Conservation (phyloP, 2,329 filamentous ascomycete species). For the Pestalotiopsis sp. region DNA sequence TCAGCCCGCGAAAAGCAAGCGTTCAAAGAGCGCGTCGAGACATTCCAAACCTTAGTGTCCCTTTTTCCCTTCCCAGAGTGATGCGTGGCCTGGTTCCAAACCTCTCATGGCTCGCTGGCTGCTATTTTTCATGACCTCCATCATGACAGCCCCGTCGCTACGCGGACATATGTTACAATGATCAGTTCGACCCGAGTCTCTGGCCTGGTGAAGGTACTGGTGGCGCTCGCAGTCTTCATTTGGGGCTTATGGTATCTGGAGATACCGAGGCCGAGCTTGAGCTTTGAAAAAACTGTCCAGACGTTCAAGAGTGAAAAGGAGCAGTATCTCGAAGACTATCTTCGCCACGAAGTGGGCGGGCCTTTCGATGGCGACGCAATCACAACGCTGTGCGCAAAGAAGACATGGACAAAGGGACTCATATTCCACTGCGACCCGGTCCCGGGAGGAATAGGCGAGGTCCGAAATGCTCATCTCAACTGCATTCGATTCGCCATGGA, state of each 20-base stretch:
- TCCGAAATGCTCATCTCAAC: slow-evolving; percentile 44
- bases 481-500: slow-evolving; percentile 48
- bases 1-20: background rate
- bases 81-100: background rate
- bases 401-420: slow-evolving; percentile 39
- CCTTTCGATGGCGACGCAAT: slow-evolving; percentile 31
- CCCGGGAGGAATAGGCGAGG: slow-evolving; percentile 42
- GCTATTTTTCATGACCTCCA: background rate
- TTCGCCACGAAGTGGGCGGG: slow-evolving; percentile 33
- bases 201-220: slow-evolving; percentile 24
- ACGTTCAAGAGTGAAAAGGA: slow-evolving; percentile 31
- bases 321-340: slow-evolving; percentile 33
- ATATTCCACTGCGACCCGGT: slow-evolving; percentile 43
- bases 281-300: slow-evolving; percentile 21
- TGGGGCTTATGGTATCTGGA: slow-evolving; percentile 27
- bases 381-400: slow-evolving; percentile 34
- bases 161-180: slow-evolving; percentile 21
- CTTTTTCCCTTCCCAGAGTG: background rate
- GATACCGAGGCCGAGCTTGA: slow-evolving; percentile 18
- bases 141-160: background rate
- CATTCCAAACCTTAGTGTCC: background rate
- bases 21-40: background rate
- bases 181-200: slow-evolving; percentile 25
- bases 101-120: no score
- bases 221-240: slow-evolving; percentile 22